These are phyloP conservation scores for Emmonsiellopsis sp. DNA, from an alignment of 2,329 filamentous ascomycete genomes.

Conservation along the genomic window DNA sequence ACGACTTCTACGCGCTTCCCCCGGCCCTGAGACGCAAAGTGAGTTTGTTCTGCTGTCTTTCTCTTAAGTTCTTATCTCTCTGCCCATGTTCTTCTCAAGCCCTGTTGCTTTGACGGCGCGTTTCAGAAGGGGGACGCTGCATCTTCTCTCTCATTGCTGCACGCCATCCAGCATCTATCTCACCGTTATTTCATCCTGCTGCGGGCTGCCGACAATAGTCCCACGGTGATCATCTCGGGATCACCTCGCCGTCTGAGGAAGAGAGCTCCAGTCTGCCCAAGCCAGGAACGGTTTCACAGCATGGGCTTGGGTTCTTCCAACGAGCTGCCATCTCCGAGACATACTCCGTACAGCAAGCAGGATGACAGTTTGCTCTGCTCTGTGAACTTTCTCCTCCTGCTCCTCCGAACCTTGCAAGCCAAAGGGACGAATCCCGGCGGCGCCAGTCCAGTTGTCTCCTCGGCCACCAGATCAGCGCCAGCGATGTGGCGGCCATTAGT, in stretches of 20 bases:
- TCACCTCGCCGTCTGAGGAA: background rate
- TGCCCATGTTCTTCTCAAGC: slow-evolving; percentile 6
- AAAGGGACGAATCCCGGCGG: too few relatives aligned
- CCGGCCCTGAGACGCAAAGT: slow-evolving; percentile 50
- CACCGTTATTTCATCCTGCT: background rate
- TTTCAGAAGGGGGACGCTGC: slow-evolving; percentile 1
- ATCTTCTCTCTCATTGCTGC: background rate
- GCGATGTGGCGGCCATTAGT: background rate
- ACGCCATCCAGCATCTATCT: background rate
- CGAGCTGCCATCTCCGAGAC: background rate
- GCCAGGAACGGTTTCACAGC: background rate
- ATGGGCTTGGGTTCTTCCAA: background rate
- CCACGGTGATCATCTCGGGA: background rate
- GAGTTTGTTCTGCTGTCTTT: slow-evolving; percentile 21
- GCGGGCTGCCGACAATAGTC: background rate
- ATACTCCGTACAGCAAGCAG: background rate
- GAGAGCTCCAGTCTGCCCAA: background rate
- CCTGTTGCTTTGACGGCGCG: background rate
- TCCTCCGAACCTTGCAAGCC: background rate
- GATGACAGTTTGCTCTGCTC: background rate
- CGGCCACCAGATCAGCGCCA: background rate
- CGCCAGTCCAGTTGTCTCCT: background rate
- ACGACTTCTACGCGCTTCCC: slow-evolving; percentile 44
- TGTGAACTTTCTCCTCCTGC: background rate
- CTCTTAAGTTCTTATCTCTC: slow-evolving; percentile 1